Evolutionary conservation across 2,329 filamentous ascomycete species (phyloP).

Genomic region (Fusarium subglutinans): DNA sequence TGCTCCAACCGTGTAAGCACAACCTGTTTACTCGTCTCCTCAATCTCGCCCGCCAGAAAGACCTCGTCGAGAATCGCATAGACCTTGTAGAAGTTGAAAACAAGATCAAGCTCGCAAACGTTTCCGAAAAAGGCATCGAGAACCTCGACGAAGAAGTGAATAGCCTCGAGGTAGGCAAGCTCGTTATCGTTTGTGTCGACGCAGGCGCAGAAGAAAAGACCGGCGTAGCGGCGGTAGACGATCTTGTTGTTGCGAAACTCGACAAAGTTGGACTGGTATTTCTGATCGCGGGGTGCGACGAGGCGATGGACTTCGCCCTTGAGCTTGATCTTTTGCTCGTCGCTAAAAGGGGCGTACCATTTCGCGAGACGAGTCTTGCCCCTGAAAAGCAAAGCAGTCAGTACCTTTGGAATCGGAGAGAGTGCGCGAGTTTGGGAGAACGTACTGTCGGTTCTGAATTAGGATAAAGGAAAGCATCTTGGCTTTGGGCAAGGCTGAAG

Average conservation of each 20-base stretch:
- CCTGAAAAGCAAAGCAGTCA: slow-evolving; percentile 57
- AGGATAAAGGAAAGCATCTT: slow-evolving; percentile 84
- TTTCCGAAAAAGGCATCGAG: slow-evolving; percentile 99
- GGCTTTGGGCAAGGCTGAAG: slow-evolving; percentile 3
- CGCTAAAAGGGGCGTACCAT: slow-evolving; percentile 98
- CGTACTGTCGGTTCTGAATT: slow-evolving; percentile 87
- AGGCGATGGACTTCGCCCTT: slow-evolving; percentile 99
- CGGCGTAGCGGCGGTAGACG: slow-evolving; percentile 96
- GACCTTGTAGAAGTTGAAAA: slow-evolving; percentile 85
- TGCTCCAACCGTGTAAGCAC: slow-evolving; percentile 94
- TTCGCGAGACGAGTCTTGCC: slow-evolving; percentile 98
- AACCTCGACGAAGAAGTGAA: slow-evolving; percentile 99
- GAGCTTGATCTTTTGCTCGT: slow-evolving; percentile 98
- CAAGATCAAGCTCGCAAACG: slow-evolving; percentile 95
- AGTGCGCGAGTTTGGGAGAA: not conserved
- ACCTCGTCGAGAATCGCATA: slow-evolving; percentile 99
- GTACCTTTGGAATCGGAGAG: not conserved
- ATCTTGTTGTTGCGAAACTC: slow-evolving; percentile 95
- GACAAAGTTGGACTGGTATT: slow-evolving; percentile 99
- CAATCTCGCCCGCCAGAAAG: slow-evolving; percentile 95
- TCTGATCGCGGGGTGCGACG: slow-evolving; percentile 96
- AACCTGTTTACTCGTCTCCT: slow-evolving; percentile 98
- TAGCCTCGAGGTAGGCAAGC: slow-evolving; percentile 93
- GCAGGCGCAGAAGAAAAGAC: slow-evolving; percentile 98
- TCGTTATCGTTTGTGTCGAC: slow-evolving; percentile 99